These are phyloP conservation scores for Gaeumannomyces tritici DNA, from an alignment of 2,329 filamentous ascomycete genomes.

Conservation along the genomic window DNA sequence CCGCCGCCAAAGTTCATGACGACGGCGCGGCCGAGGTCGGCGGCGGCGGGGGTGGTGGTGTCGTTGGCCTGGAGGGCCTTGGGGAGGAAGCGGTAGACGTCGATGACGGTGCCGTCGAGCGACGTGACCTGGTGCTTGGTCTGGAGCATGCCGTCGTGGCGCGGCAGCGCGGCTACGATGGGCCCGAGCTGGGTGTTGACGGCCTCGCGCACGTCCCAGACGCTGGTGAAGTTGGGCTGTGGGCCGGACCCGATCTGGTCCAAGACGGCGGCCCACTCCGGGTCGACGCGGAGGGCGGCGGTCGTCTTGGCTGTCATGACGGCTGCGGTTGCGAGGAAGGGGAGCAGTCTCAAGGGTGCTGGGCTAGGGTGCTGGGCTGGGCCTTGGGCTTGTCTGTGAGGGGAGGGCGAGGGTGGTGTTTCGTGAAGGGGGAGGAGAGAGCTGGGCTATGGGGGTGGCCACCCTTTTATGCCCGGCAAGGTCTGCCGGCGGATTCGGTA, in stretches of 20 bases:
- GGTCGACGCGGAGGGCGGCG: background rate
- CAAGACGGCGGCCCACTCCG: background rate
- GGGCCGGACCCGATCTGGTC: background rate
- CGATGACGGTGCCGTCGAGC: background rate
- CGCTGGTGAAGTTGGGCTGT: background rate
- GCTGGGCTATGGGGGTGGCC: too few relatives aligned
- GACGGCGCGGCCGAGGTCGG: slow-evolving; percentile 3
- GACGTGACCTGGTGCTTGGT: background rate
- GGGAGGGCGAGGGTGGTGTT: too few relatives aligned
- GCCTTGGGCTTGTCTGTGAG: too few relatives aligned
- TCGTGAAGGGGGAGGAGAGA: too few relatives aligned
- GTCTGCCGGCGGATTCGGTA: too few relatives aligned
- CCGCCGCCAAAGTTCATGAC: slow-evolving; percentile 19
- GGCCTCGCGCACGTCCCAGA: background rate
- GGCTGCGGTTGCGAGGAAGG: too few relatives aligned
- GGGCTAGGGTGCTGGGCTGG: too few relatives aligned
- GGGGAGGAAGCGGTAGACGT: background rate
- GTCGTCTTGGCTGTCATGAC: too few relatives aligned
- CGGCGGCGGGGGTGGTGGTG: background rate
- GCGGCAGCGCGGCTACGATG: background rate
- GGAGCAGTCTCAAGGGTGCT: too few relatives aligned
- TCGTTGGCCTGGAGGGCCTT: background rate
- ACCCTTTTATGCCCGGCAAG: too few relatives aligned
- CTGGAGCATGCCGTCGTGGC: background rate
- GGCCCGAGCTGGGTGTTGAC: background rate